Evolutionary conservation across 306 rosid genomes (phyloP).

Genomic region (Phaseolus lunatus): DNA sequence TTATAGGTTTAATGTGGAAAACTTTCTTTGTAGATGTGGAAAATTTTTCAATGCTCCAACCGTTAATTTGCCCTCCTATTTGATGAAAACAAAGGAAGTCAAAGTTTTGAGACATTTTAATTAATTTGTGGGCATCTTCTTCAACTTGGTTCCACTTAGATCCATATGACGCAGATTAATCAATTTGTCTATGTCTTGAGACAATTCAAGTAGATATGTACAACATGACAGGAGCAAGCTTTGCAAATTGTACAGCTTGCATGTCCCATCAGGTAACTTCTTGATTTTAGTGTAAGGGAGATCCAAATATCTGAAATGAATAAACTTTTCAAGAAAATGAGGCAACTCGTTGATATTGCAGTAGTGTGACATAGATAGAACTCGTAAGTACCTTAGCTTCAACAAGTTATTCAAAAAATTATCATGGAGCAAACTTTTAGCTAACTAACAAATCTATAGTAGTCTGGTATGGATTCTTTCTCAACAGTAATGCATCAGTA

Average conservation of each 20-base stretch:
- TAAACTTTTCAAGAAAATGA: slow-evolving; percentile 26
- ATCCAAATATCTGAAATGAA: slow-evolving; percentile 34
- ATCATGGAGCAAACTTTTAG: too few species aligned
- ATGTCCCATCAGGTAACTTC: background rate
- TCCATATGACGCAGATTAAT: slow-evolving; percentile 13
- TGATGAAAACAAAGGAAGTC: too few species aligned
- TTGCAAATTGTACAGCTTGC: slow-evolving; percentile 42
- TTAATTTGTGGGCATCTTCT: slow-evolving; percentile 15
- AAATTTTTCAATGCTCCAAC: too few species aligned
- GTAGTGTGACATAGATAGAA: too few species aligned
- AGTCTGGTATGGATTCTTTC: too few species aligned
- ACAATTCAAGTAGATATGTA: background rate
- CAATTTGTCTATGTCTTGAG: background rate
- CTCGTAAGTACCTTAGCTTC: too few species aligned
- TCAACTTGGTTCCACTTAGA: background rate
- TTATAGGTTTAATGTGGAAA: too few species aligned
- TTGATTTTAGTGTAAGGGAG: background rate
- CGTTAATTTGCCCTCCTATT: too few species aligned
- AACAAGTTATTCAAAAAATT: too few species aligned
- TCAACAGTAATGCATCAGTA: too few species aligned
- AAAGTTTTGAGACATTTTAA: slow-evolving; percentile 28
- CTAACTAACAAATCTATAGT: too few species aligned
- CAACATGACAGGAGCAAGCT: slow-evolving; percentile 32
- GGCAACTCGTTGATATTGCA: background rate
- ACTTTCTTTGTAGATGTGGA: too few species aligned